These are phyloP conservation scores for Ramalina intermedia DNA, from an alignment of 495 filamentous ascomycete species.

Conservation along the genomic window DNA sequence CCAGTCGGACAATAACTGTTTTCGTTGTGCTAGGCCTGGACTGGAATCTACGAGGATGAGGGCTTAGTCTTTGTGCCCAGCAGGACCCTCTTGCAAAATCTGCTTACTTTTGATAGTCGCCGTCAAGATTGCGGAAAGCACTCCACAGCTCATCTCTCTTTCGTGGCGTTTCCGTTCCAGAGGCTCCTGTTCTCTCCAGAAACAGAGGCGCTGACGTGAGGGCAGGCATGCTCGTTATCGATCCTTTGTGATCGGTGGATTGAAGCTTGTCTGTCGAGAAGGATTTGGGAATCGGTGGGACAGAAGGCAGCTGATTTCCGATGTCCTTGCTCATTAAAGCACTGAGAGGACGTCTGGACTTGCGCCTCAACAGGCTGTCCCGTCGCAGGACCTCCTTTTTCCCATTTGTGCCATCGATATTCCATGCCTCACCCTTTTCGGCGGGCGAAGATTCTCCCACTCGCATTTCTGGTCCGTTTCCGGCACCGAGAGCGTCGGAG, in stretches of 20 bases:
- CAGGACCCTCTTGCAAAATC: not conserved
- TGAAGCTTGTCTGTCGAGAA: constrained; percentile 45
- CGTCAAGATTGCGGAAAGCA: constrained; percentile 66
- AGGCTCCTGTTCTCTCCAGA: constrained; percentile 21
- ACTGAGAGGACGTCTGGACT: constrained; percentile 36
- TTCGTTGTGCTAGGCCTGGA: constrained; percentile 64
- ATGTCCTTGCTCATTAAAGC: constrained; percentile 32
- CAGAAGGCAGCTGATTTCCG: constrained; percentile 28
- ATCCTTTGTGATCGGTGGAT: constrained; percentile 24
- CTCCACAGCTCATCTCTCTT: constrained; percentile 84
- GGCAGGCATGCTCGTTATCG: constrained; percentile 33
- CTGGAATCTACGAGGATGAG: constrained; percentile 42
- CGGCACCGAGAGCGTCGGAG: constrained; percentile 8
- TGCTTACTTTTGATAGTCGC: constrained; percentile 60
- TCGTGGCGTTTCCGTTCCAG: constrained; percentile 26
- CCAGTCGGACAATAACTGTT: constrained; percentile 61
- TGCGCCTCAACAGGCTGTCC: constrained; percentile 29
- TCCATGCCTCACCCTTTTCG: constrained; percentile 21
- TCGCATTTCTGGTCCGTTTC: constrained; percentile 16
- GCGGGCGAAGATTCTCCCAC: constrained; percentile 17
- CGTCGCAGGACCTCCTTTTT: constrained; percentile 19
- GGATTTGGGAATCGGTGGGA: constrained; percentile 39
- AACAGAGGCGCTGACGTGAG: constrained; percentile 35
- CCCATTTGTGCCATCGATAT: constrained; percentile 15
- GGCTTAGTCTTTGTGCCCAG: not conserved